Percentiles rank a stretch among this genome's conserved stretches.
Evolutionary conservation across 768 basidiomycete species (phyloP).

Genomic region (Crepidotus variabilis): DNA sequence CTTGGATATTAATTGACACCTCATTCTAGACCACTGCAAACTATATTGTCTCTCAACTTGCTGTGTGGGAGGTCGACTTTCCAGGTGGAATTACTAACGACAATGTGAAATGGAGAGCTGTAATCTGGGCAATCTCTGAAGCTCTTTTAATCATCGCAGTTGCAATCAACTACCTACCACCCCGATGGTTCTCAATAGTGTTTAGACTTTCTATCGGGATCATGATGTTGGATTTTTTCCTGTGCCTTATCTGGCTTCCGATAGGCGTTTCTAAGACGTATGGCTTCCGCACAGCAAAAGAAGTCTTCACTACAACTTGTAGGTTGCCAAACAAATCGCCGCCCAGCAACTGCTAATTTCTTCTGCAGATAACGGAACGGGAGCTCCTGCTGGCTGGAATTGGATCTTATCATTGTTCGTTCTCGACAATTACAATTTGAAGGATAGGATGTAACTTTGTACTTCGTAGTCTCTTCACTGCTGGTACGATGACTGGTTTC

Average conservation of each 20-base stretch:
- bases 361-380: constrained; percentile 78
- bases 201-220: constrained; percentile 75
- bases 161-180: constrained; percentile 83
- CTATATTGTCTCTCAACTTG: constrained; percentile 81
- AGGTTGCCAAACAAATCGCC: constrained; percentile 21
- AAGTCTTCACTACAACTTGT: constrained; percentile 84
- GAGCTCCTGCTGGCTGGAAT: constrained; percentile 85
- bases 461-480: constrained; percentile 66
- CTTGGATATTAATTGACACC: neutral
- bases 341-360: neutral
- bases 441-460: constrained; percentile 3
- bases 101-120: constrained; percentile 82
- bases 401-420: constrained; percentile 83
- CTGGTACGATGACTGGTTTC: constrained; percentile 87
- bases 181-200: constrained; percentile 64
- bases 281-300: constrained; percentile 79
- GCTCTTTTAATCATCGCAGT: constrained; percentile 65
- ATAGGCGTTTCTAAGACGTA: constrained; percentile 88
- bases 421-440: neutral
- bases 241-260: constrained; percentile 89
- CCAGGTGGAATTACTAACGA: constrained; percentile 70
- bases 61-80: constrained; percentile 77
- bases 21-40: constrained; percentile 73
- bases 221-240: constrained; percentile 83
- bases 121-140: constrained; percentile 84